Evolutionary conservation across 768 basidiomycete genomes (phyloP), one percentile per base, ranked within the genome.

Genomic region (Psilocybe cubensis): DNA sequence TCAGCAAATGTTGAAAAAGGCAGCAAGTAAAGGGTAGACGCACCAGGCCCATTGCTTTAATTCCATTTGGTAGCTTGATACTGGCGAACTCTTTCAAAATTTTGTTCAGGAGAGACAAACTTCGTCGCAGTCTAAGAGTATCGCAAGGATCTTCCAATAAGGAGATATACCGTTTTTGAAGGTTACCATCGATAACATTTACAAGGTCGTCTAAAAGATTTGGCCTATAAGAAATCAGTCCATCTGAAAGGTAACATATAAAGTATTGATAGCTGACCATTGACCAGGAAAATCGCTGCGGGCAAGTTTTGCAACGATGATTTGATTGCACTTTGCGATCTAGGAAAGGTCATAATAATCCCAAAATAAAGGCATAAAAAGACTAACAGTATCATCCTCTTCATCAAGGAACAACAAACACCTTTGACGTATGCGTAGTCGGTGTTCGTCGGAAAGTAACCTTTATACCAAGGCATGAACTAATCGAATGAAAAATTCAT

Each of bases 311-410:
- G 85, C 79, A 8, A 92, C 79, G 23, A 91, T 85, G 27, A 89
- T 66, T 59, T 90, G 82, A 59, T 94, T 92, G 66, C 85, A 91
- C 54, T 88, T 81, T 17, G 90, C 84, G 57, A 96, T 88, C 94
- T 94, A 43, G n/a, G 4, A n/a, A 25, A 44, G 14, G 25, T 51
- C 41, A 56, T 68, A 17, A 46, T 21, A 49, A 52, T 33, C 54
- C 49, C 20, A 50, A 40, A 25, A 42, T 31, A 27, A 35, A 54
- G 54, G n/a, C 18, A 44, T 23, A 33, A 20, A 17, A 35, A 7
- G 20, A 58, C 78, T 63, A 59, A 91, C 94, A 28, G 84, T 84
- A 53, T 90, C 88, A 66, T 96, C 92, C 29, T 79, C 73, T 66
- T 95, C 94, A 61, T 91, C 83, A 27, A 96, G 68, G 58, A 95